These are phyloP conservation scores for Phoma sp. DNA, from an alignment of 2,329 filamentous ascomycete genomes.

Conservation along the genomic window DNA sequence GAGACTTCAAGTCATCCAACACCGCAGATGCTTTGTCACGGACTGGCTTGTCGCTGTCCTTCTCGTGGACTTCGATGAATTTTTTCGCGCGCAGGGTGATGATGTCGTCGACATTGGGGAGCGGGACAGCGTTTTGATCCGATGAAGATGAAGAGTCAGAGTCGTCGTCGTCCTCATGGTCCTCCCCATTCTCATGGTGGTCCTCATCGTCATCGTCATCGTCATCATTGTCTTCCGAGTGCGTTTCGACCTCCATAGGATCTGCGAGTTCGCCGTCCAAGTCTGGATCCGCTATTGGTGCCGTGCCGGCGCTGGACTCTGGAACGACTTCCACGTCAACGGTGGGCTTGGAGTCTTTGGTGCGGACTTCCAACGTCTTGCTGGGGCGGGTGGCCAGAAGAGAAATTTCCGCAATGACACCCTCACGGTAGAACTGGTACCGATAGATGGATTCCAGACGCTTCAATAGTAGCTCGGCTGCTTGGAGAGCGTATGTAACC, in stretches of 20 bases:
- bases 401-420: conserved; percentile 88
- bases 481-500: conserved; percentile 86
- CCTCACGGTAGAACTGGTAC: conserved; percentile 96
- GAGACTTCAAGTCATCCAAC: conserved; percentile 71
- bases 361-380: conserved; percentile 38
- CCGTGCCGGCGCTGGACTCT: conserved; percentile 34
- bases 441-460: conserved; percentile 88
- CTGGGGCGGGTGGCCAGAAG: conserved; percentile 70
- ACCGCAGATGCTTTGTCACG: conserved; percentile 81
- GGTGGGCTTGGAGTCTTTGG: conserved; percentile 36
- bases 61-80: conserved; percentile 85
- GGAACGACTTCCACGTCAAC: conserved; percentile 34
- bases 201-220: conserved; percentile 62
- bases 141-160: conserved; percentile 69
- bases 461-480: conserved; percentile 84
- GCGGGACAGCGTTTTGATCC: conserved; percentile 31
- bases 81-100: conserved; percentile 80
- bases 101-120: conserved; percentile 69
- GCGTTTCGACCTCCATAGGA: conserved; percentile 60
- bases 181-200: conserved; percentile 60
- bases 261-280: conserved; percentile 58
- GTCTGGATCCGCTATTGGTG: conserved; percentile 39
- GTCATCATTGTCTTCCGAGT: conserved; percentile 58
- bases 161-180: conserved; percentile 67
- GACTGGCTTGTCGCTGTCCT: conserved; percentile 74